A percentile compares a stretch with the other conserved stretches of the same genome.
These are phyloP conservation scores for Penicillium sp. DNA, from an alignment of 2,329 filamentous ascomycete genomes.

Conservation along the genomic window DNA sequence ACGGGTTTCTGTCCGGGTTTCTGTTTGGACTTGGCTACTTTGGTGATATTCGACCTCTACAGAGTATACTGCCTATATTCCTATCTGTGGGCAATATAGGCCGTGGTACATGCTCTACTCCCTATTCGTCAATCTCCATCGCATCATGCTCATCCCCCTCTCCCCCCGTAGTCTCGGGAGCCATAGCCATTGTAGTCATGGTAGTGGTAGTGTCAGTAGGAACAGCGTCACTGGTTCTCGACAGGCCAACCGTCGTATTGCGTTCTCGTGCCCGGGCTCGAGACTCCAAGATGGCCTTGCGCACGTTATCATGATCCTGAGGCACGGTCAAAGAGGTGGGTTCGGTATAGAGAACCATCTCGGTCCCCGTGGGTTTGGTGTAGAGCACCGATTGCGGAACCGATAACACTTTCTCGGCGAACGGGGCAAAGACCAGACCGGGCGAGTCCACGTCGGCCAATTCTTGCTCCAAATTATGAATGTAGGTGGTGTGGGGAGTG, in stretches of 20 bases:
- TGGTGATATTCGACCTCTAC: too few relatives aligned
- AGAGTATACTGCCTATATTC: too few relatives aligned
- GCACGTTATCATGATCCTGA: constrained; percentile 70
- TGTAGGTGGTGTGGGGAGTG: constrained; percentile 83
- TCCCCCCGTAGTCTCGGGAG: neutral
- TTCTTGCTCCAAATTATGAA: constrained; percentile 87
- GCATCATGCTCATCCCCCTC: constrained; percentile 22
- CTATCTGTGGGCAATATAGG: too few relatives aligned
- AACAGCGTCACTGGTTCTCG: neutral
- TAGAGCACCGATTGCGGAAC: constrained; percentile 69
- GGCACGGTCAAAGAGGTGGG: constrained; percentile 75
- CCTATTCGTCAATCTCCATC: constrained; percentile 31
- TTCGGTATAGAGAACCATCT: constrained; percentile 79
- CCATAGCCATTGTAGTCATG: neutral
- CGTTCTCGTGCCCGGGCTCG: constrained; percentile 50
- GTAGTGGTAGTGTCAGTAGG: neutral
- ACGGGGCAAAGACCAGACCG: constrained; percentile 75
- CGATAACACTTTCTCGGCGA: constrained; percentile 74
- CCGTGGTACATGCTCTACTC: too few relatives aligned
- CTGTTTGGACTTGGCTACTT: neutral
- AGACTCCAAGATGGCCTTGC: constrained; percentile 80
- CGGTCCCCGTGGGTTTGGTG: constrained; percentile 58
- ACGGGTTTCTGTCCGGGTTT: neutral
- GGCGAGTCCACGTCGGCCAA: constrained; percentile 67
- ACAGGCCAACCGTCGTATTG: neutral